Evolutionary conservation across 257 asterid genomes (phyloP).

Genomic region (Eustoma russellianum): DNA sequence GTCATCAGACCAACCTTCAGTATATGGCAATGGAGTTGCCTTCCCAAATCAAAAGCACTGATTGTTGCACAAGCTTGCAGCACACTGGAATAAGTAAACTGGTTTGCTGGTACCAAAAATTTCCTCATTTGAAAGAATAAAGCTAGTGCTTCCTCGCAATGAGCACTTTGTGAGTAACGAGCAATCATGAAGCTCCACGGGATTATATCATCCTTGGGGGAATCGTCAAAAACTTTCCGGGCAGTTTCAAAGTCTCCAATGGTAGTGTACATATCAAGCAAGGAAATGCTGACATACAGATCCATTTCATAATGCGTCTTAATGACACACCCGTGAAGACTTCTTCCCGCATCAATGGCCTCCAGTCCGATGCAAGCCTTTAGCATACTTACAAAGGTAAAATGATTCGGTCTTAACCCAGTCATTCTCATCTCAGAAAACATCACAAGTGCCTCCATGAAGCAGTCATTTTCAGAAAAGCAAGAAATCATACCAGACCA

Average conservation of each 20-base stretch:
- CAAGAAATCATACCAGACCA: constrained; percentile 95
- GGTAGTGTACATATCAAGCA: constrained; percentile 75
- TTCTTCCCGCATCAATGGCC: constrained; percentile 43
- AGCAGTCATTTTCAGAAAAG: constrained; percentile 62
- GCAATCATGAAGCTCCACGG: constrained; percentile 98
- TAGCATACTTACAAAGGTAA: constrained; percentile 64
- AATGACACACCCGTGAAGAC: constrained; percentile 62
- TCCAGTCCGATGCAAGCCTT: constrained; percentile 77
- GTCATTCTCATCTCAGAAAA: constrained; percentile 54
- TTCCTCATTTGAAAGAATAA: constrained; percentile 57
- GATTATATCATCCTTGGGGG: constrained; percentile 68
- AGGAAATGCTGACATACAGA: constrained; percentile 68
- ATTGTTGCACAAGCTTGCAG: constrained; percentile 71
- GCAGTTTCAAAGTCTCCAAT: constrained; percentile 63
- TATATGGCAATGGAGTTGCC: constrained; percentile 58
- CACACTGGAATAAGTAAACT: constrained; percentile 81
- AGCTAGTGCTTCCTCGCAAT: constrained; percentile 56
- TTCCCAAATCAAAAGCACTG: constrained; percentile 50
- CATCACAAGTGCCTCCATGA: constrained; percentile 40
- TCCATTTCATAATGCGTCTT: constrained; percentile 69
- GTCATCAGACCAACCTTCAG: constrained; percentile 58
- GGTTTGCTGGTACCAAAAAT: constrained; percentile 52
- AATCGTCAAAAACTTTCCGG: constrained; percentile 58
- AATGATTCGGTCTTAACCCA: constrained; percentile 69
- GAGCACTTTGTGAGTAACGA: constrained; percentile 70